These are phyloP conservation scores for Bolboschoenus planiculmis DNA, from an alignment of 176 grass and related monocot genomes.

Conservation along the genomic window DNA sequence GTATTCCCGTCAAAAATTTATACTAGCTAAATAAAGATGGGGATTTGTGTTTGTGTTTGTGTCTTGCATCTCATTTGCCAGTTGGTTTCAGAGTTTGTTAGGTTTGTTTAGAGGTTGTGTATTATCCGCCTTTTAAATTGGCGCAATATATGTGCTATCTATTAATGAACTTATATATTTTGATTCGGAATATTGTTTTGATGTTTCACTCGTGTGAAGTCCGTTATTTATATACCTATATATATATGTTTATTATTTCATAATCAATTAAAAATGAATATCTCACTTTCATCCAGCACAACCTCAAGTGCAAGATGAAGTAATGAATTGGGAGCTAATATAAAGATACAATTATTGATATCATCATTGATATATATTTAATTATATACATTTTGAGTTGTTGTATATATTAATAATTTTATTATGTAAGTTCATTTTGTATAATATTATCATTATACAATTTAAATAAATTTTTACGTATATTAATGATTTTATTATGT, in stretches of 20 bases:
- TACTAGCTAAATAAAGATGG: constrained; percentile 48
- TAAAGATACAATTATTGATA: no score
- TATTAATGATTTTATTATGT: no score
- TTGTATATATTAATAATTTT: no score
- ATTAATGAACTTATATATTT: not conserved
- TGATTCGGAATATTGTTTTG: not conserved
- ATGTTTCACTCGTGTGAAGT: not conserved
- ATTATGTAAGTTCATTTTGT: no score
- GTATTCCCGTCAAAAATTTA: not conserved
- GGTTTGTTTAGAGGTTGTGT: not conserved
- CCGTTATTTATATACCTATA: not conserved
- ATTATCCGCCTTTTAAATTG: not conserved
- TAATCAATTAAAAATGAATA: not conserved
- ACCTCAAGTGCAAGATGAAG: not conserved
- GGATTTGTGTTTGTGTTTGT: constrained; percentile 5
- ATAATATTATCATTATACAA: no score
- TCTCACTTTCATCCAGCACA: not conserved
- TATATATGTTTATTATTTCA: not conserved
- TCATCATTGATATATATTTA: no score
- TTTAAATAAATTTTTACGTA: no score
- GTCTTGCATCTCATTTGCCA: not conserved
- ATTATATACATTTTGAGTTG: no score
- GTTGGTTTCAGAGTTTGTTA: not conserved
- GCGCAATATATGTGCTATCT: not conserved
- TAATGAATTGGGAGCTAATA: not conserved